Conservation (phyloP, 192 early-diverging fungal species). For the Pilobolus umbonatus region DNA sequence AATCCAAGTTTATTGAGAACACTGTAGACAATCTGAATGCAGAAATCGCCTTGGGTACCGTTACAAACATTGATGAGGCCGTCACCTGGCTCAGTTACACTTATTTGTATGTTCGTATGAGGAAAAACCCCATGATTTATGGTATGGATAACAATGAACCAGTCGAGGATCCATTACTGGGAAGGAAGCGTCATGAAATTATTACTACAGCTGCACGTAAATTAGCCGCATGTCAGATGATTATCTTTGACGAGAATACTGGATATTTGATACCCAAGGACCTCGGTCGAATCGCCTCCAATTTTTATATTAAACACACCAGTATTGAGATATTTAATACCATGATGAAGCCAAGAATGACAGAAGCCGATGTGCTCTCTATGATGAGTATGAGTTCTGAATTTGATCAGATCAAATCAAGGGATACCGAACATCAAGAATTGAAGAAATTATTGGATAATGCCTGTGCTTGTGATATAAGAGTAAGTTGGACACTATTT, state of each 20-base stretch:
- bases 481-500: slow-evolving; percentile 40
- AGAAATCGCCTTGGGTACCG: slow-evolving; percentile 92
- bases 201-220: slow-evolving; percentile 68
- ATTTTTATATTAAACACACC: slow-evolving; percentile 86
- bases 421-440: slow-evolving; percentile 85
- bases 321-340: slow-evolving; percentile 88
- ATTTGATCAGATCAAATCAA: slow-evolving; percentile 91
- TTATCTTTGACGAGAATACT: slow-evolving; percentile 78
- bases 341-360: slow-evolving; percentile 82
- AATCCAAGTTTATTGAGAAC: slow-evolving; percentile 81
- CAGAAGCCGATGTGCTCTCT: slow-evolving; percentile 87
- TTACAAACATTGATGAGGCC: slow-evolving; percentile 93
- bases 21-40: slow-evolving; percentile 96
- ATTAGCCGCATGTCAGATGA: slow-evolving; percentile 88
- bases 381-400: slow-evolving; percentile 89
- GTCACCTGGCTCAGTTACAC: slow-evolving; percentile 97
- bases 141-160: slow-evolving; percentile 79
- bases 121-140: slow-evolving; percentile 91
- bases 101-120: slow-evolving; percentile 94
- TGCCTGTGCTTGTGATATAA: slow-evolving; percentile 82
- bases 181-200: slow-evolving; percentile 75
- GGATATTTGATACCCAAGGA: slow-evolving; percentile 87
- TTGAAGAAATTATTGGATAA: slow-evolving; percentile 61
- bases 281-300: slow-evolving; percentile 87
- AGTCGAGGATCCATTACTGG: slow-evolving; percentile 74